Evolutionary conservation across 768 basidiomycete species (phyloP).

Genomic region (Pleurotus citrinopileatus): DNA sequence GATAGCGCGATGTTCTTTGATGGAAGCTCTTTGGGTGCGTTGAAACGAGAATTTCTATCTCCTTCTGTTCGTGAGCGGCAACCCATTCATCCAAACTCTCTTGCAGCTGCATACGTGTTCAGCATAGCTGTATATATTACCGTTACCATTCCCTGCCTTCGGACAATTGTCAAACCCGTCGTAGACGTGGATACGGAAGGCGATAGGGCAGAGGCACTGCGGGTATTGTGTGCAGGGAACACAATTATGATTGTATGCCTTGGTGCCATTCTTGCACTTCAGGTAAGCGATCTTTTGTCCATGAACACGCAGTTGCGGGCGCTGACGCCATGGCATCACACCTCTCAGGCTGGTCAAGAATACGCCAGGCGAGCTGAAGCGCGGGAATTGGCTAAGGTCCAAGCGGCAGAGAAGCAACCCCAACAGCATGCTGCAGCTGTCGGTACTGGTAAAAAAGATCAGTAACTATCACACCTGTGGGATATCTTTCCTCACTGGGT

Average conservation of each 20-base stretch:
- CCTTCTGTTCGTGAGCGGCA: slow-evolving; percentile 5
- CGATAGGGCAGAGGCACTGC: slow-evolving; percentile 77
- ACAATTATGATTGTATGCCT: slow-evolving; percentile 75
- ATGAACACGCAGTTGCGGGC: slow-evolving; percentile 11
- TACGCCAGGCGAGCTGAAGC: slow-evolving; percentile 69
- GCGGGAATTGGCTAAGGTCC: slow-evolving; percentile 32
- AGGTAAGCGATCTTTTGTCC: slow-evolving; percentile 45
- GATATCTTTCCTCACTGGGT: not conserved
- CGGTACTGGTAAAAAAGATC: slow-evolving; percentile 35
- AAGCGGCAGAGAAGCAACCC: slow-evolving; percentile 29
- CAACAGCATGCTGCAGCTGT: slow-evolving; percentile 24
- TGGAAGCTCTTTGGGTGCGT: slow-evolving; percentile 80
- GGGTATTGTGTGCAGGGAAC: slow-evolving; percentile 83
- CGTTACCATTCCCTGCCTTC: slow-evolving; percentile 76
- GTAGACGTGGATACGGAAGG: slow-evolving; percentile 50
- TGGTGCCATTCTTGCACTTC: slow-evolving; percentile 61
- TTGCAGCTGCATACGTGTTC: slow-evolving; percentile 70
- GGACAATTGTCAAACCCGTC: slow-evolving; percentile 67
- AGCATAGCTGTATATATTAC: slow-evolving; percentile 77
- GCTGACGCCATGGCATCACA: slow-evolving; percentile 12
- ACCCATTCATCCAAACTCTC: not conserved
- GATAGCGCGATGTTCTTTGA: slow-evolving; percentile 96
- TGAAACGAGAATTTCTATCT: slow-evolving; percentile 6
- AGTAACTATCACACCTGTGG: slow-evolving; percentile 19
- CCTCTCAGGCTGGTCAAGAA: slow-evolving; percentile 75